Evolutionary conservation across 371 early-diverging fungal genomes (phyloP).

Genomic region (Aphelidium insulamus): DNA sequence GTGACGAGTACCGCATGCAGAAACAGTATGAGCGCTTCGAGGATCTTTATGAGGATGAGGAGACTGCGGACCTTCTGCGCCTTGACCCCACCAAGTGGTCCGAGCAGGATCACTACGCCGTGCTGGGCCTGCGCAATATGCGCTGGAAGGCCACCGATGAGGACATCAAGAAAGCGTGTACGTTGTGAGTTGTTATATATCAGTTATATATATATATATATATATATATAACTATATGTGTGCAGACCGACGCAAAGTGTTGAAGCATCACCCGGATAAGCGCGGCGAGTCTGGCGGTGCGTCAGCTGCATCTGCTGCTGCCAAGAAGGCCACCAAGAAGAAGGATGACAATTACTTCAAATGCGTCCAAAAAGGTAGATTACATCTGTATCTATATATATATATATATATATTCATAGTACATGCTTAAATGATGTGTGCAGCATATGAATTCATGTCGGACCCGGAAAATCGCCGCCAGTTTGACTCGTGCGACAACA

Average conservation of each 20-base stretch:
- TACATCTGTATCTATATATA: no score
- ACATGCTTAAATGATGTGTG: no score
- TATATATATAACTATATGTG: constrained; percentile 5
- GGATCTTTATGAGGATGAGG: no score
- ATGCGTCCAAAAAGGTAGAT: constrained; percentile 93
- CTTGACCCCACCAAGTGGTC: no score
- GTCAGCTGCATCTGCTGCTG: no score
- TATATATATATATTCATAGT: no score
- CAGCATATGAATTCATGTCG: constrained; percentile 82
- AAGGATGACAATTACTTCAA: constrained; percentile 89
- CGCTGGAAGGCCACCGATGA: constrained; percentile 60
- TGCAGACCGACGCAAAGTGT: constrained; percentile 62
- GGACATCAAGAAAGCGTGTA: constrained; percentile 36
- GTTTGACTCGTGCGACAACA: constrained; percentile 87
- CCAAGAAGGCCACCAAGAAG: constrained; percentile 30
- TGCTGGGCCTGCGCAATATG: constrained; percentile 54
- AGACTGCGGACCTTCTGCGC: no score
- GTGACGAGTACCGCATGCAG: no score
- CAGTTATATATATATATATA: neutral
- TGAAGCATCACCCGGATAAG: constrained; percentile 74
- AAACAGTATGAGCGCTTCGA: no score
- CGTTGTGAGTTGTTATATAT: neutral
- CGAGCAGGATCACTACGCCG: constrained; percentile 69
- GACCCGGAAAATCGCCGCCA: constrained; percentile 79
- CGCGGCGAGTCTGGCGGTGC: no score